These are phyloP conservation scores for Jamesozyma jinghongensis DNA, from an alignment of 805 yeast species.

Conservation along the genomic window DNA sequence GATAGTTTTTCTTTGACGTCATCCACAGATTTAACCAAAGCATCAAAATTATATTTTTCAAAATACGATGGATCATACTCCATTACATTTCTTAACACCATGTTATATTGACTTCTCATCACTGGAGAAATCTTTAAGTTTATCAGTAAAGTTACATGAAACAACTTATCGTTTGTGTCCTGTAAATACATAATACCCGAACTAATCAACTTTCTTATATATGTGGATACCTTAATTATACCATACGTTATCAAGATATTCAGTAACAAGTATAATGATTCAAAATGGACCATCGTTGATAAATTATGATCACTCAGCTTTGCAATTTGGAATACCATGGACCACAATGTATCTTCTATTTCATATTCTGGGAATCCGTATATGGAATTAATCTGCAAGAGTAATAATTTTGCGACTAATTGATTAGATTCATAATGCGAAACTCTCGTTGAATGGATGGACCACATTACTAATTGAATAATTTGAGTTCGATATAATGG, in stretches of 20 bases:
- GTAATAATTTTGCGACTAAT: conserved; percentile 23
- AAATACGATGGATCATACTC: conserved; percentile 32
- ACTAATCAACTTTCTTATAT: conserved; percentile 72
- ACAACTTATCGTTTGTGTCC: conserved; percentile 40
- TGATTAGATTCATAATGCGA: conserved; percentile 26
- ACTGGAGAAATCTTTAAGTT: conserved; percentile 46
- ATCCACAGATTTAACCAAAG: conserved; percentile 28
- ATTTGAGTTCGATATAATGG: conserved; percentile 17
- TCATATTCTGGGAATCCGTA: conserved; percentile 27
- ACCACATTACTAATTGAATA: conserved; percentile 27
- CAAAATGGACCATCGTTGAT: conserved; percentile 17
- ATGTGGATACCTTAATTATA: conserved; percentile 43
- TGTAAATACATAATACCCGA: conserved; percentile 70
- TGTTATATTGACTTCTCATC: conserved; percentile 46
- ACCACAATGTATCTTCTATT: conserved; percentile 31
- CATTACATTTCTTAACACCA: conserved; percentile 43
- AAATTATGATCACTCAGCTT: conserved; percentile 26
- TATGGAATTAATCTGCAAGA: conserved; percentile 22
- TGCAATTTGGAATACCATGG: conserved; percentile 32
- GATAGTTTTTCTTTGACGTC: conserved; percentile 13
- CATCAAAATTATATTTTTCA: conserved; percentile 30
- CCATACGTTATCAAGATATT: conserved; percentile 36
- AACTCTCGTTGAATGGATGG: conserved; percentile 24
- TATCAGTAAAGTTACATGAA: conserved; percentile 48
- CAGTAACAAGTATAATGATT: conserved; percentile 37